A percentile compares a stretch with the other conserved stretches of the same genome.
These are phyloP conservation scores for Aspergillus flavus DNA, from an alignment of 2,329 filamentous ascomycete genomes.

Conservation along the genomic window DNA sequence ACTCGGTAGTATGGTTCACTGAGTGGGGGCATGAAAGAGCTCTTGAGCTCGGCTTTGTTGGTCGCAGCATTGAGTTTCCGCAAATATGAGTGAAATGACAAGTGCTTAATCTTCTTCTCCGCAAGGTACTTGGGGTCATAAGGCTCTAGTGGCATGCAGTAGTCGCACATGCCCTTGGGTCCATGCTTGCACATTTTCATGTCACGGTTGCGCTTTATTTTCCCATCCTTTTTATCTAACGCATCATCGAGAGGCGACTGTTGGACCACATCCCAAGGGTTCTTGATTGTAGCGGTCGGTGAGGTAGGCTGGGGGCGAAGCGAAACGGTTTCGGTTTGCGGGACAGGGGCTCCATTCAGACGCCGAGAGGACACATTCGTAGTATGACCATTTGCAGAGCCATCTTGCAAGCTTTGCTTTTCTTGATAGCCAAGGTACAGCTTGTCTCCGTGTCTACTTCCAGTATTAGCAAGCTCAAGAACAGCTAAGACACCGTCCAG, in stretches of 20 bases:
- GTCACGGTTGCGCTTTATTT: constrained; percentile 76
- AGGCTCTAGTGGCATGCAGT: constrained; percentile 95
- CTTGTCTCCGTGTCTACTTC: constrained; percentile 78
- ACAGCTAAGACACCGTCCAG: no score
- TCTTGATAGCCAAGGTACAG: constrained; percentile 83
- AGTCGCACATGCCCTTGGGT: constrained; percentile 98
- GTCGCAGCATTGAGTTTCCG: constrained; percentile 95
- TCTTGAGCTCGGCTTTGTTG: constrained; percentile 91
- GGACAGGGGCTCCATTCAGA: constrained; percentile 40
- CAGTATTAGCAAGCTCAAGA: background rate
- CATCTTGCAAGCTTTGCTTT: constrained; percentile 54
- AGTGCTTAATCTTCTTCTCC: constrained; percentile 98
- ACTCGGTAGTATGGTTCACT: constrained; percentile 93
- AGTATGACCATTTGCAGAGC: constrained; percentile 33
- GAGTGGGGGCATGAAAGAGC: constrained; percentile 93
- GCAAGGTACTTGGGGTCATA: constrained; percentile 86
- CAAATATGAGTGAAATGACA: constrained; percentile 92
- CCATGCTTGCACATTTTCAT: constrained; percentile 92
- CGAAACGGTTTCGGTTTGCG: constrained; percentile 60
- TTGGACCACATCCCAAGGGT: constrained; percentile 88
- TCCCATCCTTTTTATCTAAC: constrained; percentile 85
- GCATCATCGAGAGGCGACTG: constrained; percentile 86
- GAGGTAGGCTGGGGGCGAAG: constrained; percentile 63
- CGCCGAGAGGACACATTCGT: constrained; percentile 33
- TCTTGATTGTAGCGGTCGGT: constrained; percentile 68